These are phyloP conservation scores for Parastagonospora avenae DNA, from an alignment of 2,329 filamentous ascomycete species.

Conservation along the genomic window DNA sequence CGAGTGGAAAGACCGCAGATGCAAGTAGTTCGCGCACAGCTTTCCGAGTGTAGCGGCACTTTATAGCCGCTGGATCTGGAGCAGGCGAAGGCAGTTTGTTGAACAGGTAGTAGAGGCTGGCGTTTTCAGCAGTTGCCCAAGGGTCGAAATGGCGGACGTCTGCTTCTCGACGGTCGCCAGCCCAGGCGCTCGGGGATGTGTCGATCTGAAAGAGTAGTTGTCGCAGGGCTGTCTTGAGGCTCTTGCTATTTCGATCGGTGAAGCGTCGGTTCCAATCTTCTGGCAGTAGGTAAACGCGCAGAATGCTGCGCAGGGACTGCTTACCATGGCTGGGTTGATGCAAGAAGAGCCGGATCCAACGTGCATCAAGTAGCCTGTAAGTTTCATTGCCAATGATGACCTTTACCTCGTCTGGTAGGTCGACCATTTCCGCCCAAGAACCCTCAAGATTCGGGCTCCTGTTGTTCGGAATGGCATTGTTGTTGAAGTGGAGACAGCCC, in stretches of 20 bases:
- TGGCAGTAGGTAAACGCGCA: constrained; percentile 68
- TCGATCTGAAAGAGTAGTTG: constrained; percentile 61
- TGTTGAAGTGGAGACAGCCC: constrained; percentile 39
- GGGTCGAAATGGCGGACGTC: constrained; percentile 41
- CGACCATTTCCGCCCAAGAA: constrained; percentile 34
- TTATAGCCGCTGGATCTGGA: constrained; percentile 58
- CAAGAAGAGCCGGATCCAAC: constrained; percentile 42
- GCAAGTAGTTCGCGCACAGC: constrained; percentile 63
- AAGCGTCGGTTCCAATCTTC: constrained; percentile 65
- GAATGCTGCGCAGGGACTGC: constrained; percentile 10
- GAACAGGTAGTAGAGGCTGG: constrained; percentile 72
- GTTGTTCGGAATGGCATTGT: neutral
- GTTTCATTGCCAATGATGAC: constrained; percentile 30
- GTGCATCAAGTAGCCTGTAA: constrained; percentile 36
- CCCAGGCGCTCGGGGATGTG: constrained; percentile 62
- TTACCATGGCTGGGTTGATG: constrained; percentile 3
- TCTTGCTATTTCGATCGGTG: constrained; percentile 56
- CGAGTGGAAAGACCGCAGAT: constrained; percentile 31
- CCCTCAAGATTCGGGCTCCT: neutral
- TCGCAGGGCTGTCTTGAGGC: constrained; percentile 54
- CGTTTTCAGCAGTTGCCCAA: constrained; percentile 50
- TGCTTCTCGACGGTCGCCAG: constrained; percentile 46
- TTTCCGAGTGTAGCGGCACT: constrained; percentile 57
- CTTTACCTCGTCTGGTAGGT: constrained; percentile 27
- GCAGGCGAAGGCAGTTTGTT: constrained; percentile 73